phyloP scores from a whole-genome alignment of 495 filamentous ascomycete species.

The Penicillium riverlandense region DNA sequence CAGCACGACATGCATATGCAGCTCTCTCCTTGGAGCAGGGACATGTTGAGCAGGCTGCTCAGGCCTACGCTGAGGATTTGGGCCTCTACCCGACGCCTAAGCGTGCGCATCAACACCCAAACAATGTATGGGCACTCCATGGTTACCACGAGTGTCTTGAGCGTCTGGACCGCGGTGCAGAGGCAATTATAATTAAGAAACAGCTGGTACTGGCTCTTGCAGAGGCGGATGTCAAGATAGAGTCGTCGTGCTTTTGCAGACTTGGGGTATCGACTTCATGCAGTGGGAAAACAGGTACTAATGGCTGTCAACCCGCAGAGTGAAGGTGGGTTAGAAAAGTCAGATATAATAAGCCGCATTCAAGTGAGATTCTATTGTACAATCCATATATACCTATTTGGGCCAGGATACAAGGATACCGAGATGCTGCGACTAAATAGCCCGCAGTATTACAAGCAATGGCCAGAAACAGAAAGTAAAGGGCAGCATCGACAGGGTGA shows the following conservation, averaged over 20 bases:
- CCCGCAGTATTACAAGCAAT: no score
- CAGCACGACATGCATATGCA: slow-evolving; percentile 55
- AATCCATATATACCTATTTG: no score
- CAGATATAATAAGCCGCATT: no score
- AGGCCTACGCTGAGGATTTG: slow-evolving; percentile 51
- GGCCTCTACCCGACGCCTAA: slow-evolving; percentile 47
- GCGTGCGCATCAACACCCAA: slow-evolving; percentile 50
- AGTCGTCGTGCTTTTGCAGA: slow-evolving; percentile 50
- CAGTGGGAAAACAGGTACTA: no score
- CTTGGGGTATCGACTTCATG: no score
- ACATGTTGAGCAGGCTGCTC: slow-evolving; percentile 41
- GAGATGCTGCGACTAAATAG: no score
- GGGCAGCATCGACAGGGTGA: no score
- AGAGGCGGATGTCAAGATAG: slow-evolving; percentile 48
- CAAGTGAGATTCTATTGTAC: no score
- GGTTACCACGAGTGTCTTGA: slow-evolving; percentile 55
- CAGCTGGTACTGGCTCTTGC: slow-evolving; percentile 42
- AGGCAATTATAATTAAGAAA: slow-evolving; percentile 42
- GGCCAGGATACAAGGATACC: no score
- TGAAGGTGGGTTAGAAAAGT: no score
- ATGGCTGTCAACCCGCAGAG: no score
- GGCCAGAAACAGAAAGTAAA: no score
- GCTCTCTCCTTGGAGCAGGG: slow-evolving; percentile 55
- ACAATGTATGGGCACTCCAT: slow-evolving; percentile 60
- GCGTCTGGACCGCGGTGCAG: slow-evolving; percentile 36